A percentile compares a stretch with the other conserved stretches of the same genome.
phyloP scores from a whole-genome alignment of 176 grass and related monocot species.

The Triticum urartu region DNA sequence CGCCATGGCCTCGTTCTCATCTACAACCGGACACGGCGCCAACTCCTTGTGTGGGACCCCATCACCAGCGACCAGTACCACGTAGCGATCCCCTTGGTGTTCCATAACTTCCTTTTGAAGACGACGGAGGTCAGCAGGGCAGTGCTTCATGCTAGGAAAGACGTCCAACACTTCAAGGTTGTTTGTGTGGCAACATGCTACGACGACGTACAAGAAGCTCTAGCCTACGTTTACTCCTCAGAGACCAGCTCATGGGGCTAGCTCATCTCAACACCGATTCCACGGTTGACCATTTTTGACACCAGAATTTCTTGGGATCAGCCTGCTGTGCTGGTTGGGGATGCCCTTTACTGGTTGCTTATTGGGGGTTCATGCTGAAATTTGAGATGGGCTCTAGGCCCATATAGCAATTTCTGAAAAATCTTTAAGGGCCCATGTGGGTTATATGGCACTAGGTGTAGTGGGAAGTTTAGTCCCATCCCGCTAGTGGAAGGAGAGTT shows the following conservation, averaged over 20 bases:
- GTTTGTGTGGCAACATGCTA: not conserved
- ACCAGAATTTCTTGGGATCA: not conserved
- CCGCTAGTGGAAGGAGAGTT: no score
- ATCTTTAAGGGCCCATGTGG: no score
- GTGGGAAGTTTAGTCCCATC: no score
- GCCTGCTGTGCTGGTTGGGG: not conserved
- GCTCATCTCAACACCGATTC: not conserved
- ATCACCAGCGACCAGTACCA: not conserved
- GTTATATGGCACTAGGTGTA: no score
- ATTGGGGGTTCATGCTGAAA: no score
- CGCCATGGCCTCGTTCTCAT: not conserved
- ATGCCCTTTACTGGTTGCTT: not conserved
- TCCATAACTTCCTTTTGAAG: not conserved
- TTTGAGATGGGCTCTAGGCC: no score
- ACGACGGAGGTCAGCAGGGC: not conserved
- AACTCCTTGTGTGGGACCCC: not conserved
- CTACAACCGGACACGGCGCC: not conserved
- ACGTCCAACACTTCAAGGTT: not conserved
- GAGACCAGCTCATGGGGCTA: not conserved
- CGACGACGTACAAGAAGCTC: no score
- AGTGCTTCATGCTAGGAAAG: not conserved
- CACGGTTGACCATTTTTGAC: not conserved
- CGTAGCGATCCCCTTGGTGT: not conserved
- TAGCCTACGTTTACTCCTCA: not conserved
- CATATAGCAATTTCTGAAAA: no score